Evolutionary conservation across 352 stramenopile genomes (phyloP).

Genomic region (Globisporangium nagaii): DNA sequence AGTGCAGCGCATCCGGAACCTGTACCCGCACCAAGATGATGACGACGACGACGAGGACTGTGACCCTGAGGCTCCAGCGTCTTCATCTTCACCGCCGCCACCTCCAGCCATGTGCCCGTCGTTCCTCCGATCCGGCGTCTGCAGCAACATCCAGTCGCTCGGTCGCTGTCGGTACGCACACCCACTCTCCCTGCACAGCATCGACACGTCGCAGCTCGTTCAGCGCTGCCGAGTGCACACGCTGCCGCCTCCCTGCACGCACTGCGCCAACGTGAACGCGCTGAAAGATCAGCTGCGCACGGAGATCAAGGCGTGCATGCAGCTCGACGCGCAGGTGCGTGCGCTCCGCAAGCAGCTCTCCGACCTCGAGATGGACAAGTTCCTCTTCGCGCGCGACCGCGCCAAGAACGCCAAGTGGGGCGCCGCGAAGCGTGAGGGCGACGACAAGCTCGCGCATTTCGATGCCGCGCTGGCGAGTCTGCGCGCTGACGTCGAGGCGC

Average conservation of each 20-base stretch:
- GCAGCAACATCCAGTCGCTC: slow-evolving; percentile 50
- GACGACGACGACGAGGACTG: slow-evolving; percentile 4
- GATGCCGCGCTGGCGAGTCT: slow-evolving; percentile 17
- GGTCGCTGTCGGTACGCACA: slow-evolving; percentile 61
- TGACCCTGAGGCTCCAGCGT: neutral
- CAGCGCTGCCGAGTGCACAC: slow-evolving; percentile 24
- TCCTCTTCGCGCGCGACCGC: slow-evolving; percentile 38
- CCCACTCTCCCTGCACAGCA: slow-evolving; percentile 36
- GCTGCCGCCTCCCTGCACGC: slow-evolving; percentile 44
- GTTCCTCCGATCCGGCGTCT: slow-evolving; percentile 44
- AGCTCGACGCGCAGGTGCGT: slow-evolving; percentile 29
- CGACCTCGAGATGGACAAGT: slow-evolving; percentile 36
- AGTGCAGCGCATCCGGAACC: slow-evolving; percentile 29
- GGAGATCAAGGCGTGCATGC: slow-evolving; percentile 15
- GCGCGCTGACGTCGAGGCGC: slow-evolving; percentile 13
- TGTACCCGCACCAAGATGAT: slow-evolving; percentile 34
- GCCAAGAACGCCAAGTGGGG: slow-evolving; percentile 55
- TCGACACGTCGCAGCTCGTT: slow-evolving; percentile 41
- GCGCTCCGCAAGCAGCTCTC: slow-evolving; percentile 29
- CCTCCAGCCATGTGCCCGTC: slow-evolving; percentile 35
- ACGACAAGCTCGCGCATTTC: slow-evolving; percentile 29
- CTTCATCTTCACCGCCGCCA: neutral
- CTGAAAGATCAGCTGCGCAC: slow-evolving; percentile 15
- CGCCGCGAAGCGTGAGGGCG: slow-evolving; percentile 34
- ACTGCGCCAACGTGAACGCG: slow-evolving; percentile 41